Evolutionary conservation across 2,329 filamentous ascomycete species (phyloP).

Genomic region (Blastomyces parvus): DNA sequence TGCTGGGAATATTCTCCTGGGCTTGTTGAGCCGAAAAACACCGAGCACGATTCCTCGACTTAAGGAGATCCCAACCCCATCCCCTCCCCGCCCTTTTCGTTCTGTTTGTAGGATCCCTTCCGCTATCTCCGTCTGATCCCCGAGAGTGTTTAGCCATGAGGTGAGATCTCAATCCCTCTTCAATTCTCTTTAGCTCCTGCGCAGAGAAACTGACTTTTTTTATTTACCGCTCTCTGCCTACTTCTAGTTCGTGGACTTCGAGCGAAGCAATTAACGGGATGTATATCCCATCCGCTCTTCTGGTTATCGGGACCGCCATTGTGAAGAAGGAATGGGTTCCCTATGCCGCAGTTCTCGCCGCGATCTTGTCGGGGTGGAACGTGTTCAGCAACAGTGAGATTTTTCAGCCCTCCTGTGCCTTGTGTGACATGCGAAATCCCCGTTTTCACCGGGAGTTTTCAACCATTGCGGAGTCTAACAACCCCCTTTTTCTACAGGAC

Average conservation of each 20-base stretch:
- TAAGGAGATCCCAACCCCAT: neutral
- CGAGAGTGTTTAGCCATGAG: neutral
- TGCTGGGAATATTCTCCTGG: neutral
- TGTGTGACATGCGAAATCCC: neutral
- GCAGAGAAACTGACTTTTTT: neutral
- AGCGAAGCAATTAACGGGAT: conserved; percentile 62
- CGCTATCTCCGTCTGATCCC: neutral
- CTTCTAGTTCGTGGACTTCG: conserved; percentile 20
- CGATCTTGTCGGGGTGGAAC: conserved; percentile 60
- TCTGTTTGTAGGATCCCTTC: neutral
- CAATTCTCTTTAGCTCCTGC: neutral
- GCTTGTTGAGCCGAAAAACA: neutral
- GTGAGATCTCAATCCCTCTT: neutral
- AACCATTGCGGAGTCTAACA: conserved; percentile 3
- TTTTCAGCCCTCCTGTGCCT: neutral
- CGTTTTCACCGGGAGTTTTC: neutral
- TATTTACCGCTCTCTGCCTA: too few relatives aligned
- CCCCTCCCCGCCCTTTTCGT: neutral
- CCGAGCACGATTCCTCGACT: neutral
- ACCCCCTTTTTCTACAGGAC: conserved; percentile 43
- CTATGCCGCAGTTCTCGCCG: conserved; percentile 58
- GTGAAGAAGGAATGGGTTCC: conserved; percentile 69
- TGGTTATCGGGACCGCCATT: conserved; percentile 66
- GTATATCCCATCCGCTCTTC: conserved; percentile 70
- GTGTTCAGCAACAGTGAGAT: conserved; percentile 60